A percentile compares a stretch with the other conserved stretches of the same genome.
Conservation (phyloP, 1,284 basidiomycete species). For the Calocybe gambosa region DNA sequence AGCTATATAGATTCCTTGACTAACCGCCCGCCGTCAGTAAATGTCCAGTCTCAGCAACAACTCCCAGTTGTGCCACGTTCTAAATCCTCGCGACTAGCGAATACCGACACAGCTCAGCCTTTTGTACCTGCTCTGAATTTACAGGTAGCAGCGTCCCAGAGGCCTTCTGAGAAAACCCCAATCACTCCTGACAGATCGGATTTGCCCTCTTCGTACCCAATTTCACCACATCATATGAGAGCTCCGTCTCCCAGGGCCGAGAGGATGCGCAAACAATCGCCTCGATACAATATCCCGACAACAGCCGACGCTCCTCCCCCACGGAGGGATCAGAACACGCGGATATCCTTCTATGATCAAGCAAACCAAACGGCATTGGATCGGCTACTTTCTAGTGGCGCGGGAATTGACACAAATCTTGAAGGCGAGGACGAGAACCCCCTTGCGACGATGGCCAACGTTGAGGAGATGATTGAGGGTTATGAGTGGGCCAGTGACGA, state of each 20-base stretch:
- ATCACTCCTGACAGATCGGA: not conserved
- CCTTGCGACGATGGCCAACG: conserved; percentile 79
- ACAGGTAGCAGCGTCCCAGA: conserved; percentile 2
- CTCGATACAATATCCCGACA: not conserved
- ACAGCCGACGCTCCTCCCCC: conserved; percentile 16
- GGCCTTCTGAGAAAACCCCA: not conserved
- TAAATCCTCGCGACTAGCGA: conserved; percentile 18
- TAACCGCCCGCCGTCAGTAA: conserved; percentile 17
- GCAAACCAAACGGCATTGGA: conserved; percentile 69
- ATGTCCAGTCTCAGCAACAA: conserved; percentile 8
- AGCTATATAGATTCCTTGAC: conserved; percentile 18
- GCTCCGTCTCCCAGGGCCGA: conserved; percentile 3
- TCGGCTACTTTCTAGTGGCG: conserved; percentile 59
- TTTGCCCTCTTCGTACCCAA: conserved; percentile 3
- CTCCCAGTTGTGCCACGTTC: conserved; percentile 3
- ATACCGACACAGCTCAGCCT: conserved; percentile 15
- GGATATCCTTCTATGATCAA: conserved; percentile 77
- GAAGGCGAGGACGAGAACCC: conserved; percentile 70
- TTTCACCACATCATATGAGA: conserved; percentile 7
- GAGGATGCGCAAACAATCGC: conserved; percentile 4
- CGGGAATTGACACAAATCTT: conserved; percentile 33
- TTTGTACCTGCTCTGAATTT: not conserved
- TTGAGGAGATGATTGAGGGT: conserved; percentile 98
- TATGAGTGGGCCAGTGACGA: conserved; percentile 90
- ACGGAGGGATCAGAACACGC: conserved; percentile 57